Evolutionary conservation across 164 flowering plant species (phyloP), one percentile per base, ranked within the genome.

Genomic region (Magnolia sinica): DNA sequence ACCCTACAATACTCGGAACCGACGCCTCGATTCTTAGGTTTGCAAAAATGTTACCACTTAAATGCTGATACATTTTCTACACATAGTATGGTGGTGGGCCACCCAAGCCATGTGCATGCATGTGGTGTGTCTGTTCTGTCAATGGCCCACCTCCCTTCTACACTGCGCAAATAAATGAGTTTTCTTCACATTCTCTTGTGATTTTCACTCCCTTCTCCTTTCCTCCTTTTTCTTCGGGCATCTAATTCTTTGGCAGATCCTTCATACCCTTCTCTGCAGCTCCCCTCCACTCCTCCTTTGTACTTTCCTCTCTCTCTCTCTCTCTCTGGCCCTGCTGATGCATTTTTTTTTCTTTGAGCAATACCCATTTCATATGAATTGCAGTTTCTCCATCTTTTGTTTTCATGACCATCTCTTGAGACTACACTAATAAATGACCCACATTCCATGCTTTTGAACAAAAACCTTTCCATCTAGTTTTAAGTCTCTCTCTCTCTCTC

Each of bases 31-130:
- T 55, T 55, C 45, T 2, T 67, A 27, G 37, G 31, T 11, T 27
- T 14, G 8, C 31, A 45, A 64, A 50, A 68, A 64, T 64, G n/a
- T 8, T 51, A 64, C 49, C 29, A 31, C 24, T 74, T 64, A 18
- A 3, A 51, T 65, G 23, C 29, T 68, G 66, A 14, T 16, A 27
- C 70, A 50, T 67, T 6, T 55, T 61, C 14, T 66, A 27, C 27
- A 61, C 68, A 67, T 23, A 24, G 55, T 55, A 58, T 20, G 76
- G 71, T 74, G 79, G 89, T 84, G 90, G 95, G 88, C 82, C 90
- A 75, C 71, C n/a, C 52, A 2, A 37, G 37, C n/a, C 93, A 89
- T 88, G 95, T 89, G 95, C 89, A 64, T 73, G 89, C 95, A 91
- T 89, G 93, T 89, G 93, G 83, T 85, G 79, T 87, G 91, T 88